phyloP scores from a whole-genome alignment of 2,329 filamentous ascomycete genomes.

The Penicillium verrucosum region DNA sequence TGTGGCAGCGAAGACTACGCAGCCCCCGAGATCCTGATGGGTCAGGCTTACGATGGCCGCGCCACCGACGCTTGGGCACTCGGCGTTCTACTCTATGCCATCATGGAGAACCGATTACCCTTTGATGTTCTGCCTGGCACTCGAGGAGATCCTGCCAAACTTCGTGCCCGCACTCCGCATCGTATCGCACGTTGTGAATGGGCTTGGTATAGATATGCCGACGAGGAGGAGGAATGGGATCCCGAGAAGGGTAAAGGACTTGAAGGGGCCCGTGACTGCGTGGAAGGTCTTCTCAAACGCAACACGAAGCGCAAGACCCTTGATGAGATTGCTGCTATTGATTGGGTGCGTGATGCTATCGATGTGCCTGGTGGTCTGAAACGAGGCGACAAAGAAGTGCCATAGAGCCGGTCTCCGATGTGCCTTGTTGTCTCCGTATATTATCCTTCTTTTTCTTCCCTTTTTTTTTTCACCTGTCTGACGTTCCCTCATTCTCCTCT shows the following conservation, averaged over 20 bases:
- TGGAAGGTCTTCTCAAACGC: slow-evolving; percentile 80
- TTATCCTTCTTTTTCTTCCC: not conserved
- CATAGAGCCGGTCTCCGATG: slow-evolving; percentile 34
- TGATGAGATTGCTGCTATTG: slow-evolving; percentile 65
- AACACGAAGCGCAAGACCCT: slow-evolving; percentile 74
- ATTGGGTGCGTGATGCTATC: slow-evolving; percentile 77
- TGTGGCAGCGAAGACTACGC: slow-evolving; percentile 98
- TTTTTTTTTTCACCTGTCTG: slow-evolving; percentile 1
- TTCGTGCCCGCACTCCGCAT: slow-evolving; percentile 80
- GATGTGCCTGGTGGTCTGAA: slow-evolving; percentile 59
- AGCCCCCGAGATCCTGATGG: slow-evolving; percentile 92
- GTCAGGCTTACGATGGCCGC: slow-evolving; percentile 88
- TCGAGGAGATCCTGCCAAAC: slow-evolving; percentile 66
- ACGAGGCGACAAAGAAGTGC: slow-evolving; percentile 52
- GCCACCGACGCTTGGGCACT: slow-evolving; percentile 93
- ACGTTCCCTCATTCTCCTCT: slow-evolving; percentile 1
- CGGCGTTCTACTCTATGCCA: slow-evolving; percentile 86
- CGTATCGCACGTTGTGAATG: slow-evolving; percentile 95
- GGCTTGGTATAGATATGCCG: slow-evolving; percentile 85
- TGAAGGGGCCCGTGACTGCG: slow-evolving; percentile 72
- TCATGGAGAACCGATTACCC: slow-evolving; percentile 87
- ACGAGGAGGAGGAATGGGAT: slow-evolving; percentile 85
- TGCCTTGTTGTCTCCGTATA: slow-evolving; percentile 2
- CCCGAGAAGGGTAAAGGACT: slow-evolving; percentile 62
- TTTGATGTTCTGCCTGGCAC: slow-evolving; percentile 87